Evolutionary conservation across 192 early-diverging fungal genomes (phyloP).

Genomic region (Jimgerdemannia flammicorona): DNA sequence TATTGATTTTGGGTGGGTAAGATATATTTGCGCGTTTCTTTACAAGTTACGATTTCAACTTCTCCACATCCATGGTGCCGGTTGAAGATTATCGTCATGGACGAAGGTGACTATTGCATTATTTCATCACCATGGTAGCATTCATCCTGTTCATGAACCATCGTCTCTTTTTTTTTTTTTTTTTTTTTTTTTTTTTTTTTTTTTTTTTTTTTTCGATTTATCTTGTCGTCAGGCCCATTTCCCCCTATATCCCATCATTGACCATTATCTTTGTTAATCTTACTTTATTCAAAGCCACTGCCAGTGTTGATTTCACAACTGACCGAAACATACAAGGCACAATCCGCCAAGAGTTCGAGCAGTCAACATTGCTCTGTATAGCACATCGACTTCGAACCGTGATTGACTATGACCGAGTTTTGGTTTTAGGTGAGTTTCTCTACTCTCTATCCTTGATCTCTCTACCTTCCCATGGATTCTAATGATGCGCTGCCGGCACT

Average conservation of each 20-base stretch:
- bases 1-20: not conserved
- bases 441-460: not conserved
- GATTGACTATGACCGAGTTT: conserved; percentile 45
- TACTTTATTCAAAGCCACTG: conserved; percentile 62
- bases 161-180: not conserved
- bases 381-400: conserved; percentile 50
- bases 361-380: conserved; percentile 41
- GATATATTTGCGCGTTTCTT: too few relatives aligned
- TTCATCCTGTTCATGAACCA: too few relatives aligned
- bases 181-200: not conserved
- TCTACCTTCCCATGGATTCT: not conserved
- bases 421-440: conserved; percentile 39
- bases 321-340: conserved; percentile 85
- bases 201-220: not conserved
- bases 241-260: not conserved
- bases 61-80: not conserved
- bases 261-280: not conserved
- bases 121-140: too few relatives aligned
- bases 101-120: conserved; percentile 33
- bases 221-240: not conserved
- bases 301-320: conserved; percentile 81
- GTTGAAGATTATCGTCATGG: conserved; percentile 37
- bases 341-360: conserved; percentile 66
- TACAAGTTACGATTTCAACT: not conserved
- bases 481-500: not conserved